Evolutionary conservation across 2,329 filamentous ascomycete genomes (phyloP), one percentile per base, ranked within the genome.

Genomic region (Neocatenulostroma microsporum): DNA sequence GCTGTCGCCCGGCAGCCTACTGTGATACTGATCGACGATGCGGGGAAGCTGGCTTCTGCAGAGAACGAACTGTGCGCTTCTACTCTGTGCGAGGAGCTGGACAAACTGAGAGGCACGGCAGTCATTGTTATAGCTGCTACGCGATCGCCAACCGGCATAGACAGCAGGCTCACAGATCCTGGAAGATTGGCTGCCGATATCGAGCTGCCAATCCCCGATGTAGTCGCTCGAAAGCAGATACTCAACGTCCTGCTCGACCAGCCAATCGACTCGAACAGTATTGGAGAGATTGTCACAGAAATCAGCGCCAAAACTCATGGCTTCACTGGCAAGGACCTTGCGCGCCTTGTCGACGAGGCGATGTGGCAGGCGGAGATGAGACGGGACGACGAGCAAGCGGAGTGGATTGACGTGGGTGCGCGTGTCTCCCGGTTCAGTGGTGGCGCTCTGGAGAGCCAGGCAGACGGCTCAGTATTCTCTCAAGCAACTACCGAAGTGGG

Each of bases 291-390:
- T n/a, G n/a, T n/a, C n/a, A n/a, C n/a, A n/a, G n/a, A n/a, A 13
- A 64, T 94, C 28, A 81, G 81, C 27, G 75, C 83, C 43, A 76
- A 78, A 38, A 93, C 88, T 0, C 87, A 95, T 53, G 89, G 88
- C 3, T 95, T 85, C 58, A 93, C 85, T 21, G 82, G 83, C 4
- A 73, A 74, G 1, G 88, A 95, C 56, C 67, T 95, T 1, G 65
- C 68, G n/a, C 73, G 71, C 11, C 67, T 95, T 0, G 67, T 82
- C 31, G 62, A 72, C 31, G 60, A 69, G 29, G 73, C 78, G 58
- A 66, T n/a, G 12, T 15, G 21, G n/a, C 20, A 34, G 13, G 21
- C 21, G 7, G 8, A 21, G 14, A 40, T 56, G 27, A 53, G 49
- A 41, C 43, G 40, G 58, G 59, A 49, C 49, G 56, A 39, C 54